Percentiles rank a stretch among this genome's conserved stretches.
Conservation (phyloP, 1,139 yeast genomes). For the Suhomyces wounanorum region DNA sequence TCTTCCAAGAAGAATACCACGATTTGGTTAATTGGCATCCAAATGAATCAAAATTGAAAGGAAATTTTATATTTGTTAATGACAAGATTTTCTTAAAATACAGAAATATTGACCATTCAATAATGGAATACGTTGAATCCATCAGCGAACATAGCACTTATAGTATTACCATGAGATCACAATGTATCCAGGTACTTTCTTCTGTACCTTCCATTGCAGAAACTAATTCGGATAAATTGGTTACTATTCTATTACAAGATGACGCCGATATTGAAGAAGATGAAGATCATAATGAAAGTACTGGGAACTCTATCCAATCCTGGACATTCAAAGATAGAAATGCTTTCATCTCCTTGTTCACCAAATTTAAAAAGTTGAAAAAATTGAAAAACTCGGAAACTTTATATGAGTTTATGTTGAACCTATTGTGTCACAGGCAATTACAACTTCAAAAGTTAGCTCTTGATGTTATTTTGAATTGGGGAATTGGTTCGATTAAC, state of each 20-base stretch:
- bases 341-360: slow-evolving; percentile 60
- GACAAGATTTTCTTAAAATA: slow-evolving; percentile 25
- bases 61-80: slow-evolving; percentile 27
- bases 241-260: slow-evolving; percentile 52
- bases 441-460: slow-evolving; percentile 71
- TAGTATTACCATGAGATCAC: slow-evolving; percentile 46
- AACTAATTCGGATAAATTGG: slow-evolving; percentile 52
- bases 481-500: slow-evolving; percentile 56
- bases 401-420: slow-evolving; percentile 55
- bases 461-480: slow-evolving; percentile 68
- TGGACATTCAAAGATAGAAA: slow-evolving; percentile 70
- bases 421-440: slow-evolving; percentile 63
- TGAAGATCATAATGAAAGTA: slow-evolving; percentile 17
- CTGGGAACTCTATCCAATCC: slow-evolving; percentile 1
- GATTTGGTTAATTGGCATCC: slow-evolving; percentile 33
- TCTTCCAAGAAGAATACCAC: slow-evolving; percentile 22
- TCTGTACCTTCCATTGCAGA: slow-evolving; percentile 70
- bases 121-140: slow-evolving; percentile 37
- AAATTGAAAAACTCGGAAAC: slow-evolving; percentile 52
- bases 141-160: slow-evolving; percentile 34
- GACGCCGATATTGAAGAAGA: slow-evolving; percentile 29
- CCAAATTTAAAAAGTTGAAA: slow-evolving; percentile 65
- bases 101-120: slow-evolving; percentile 26
- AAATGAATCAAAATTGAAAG: slow-evolving; percentile 31
- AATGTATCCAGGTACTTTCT: slow-evolving; percentile 52